These are phyloP conservation scores for Starmerella gropengiesseri DNA, from an alignment of 805 yeast species.

Conservation along the genomic window DNA sequence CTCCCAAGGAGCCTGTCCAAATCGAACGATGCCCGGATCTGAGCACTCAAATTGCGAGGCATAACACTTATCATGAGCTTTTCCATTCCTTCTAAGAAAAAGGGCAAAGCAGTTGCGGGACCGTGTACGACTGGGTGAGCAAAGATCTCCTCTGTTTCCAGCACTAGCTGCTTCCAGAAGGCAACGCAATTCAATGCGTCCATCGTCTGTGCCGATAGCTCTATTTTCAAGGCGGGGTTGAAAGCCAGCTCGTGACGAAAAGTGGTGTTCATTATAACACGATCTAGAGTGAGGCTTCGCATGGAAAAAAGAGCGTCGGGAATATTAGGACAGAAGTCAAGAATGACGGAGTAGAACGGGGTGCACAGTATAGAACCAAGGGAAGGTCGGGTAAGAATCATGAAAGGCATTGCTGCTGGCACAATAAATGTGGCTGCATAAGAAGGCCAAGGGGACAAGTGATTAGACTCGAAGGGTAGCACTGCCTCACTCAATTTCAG, in stretches of 20 bases:
- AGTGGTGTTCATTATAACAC: conserved; percentile 83
- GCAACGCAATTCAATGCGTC: background rate
- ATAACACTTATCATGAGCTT: conserved; percentile 64
- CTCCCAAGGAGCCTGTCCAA: conserved; percentile 60
- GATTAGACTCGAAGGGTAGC: too few relatives aligned
- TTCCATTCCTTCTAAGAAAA: conserved; percentile 63
- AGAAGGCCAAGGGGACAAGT: too few relatives aligned
- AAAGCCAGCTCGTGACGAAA: conserved; percentile 84
- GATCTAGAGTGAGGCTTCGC: conserved; percentile 77
- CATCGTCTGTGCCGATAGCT: conserved; percentile 2
- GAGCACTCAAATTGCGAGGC: conserved; percentile 61
- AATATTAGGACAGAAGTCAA: background rate
- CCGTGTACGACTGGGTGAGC: conserved; percentile 27
- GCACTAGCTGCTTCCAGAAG: conserved; percentile 81
- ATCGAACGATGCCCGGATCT: conserved; percentile 64
- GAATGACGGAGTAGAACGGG: conserved; percentile 18
- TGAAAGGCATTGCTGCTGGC: conserved; percentile 18
- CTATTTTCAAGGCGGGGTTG: conserved; percentile 70
- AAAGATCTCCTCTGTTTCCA: conserved; percentile 78
- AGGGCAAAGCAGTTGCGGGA: conserved; percentile 41
- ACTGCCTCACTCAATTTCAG: too few relatives aligned
- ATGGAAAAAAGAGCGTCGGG: conserved; percentile 75
- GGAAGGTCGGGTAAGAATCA: background rate
- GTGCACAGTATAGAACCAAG: conserved; percentile 14
- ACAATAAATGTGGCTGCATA: conserved; percentile 15